A percentile compares a stretch with the other conserved stretches of the same genome.
Conservation (phyloP, 768 basidiomycete genomes). For the Scleroderma bovista region DNA sequence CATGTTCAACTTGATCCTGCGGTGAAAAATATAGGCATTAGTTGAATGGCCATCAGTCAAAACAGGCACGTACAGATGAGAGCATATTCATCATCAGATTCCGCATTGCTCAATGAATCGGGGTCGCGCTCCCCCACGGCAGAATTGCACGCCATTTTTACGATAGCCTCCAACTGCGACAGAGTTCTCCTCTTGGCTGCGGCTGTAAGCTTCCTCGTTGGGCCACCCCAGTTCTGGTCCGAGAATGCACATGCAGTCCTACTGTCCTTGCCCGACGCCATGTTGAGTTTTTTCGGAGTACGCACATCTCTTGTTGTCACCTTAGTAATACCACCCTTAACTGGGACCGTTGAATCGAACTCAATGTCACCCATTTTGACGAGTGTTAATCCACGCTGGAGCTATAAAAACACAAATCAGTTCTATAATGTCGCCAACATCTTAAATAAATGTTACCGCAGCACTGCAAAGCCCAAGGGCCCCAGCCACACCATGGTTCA, state of each 20-base stretch:
- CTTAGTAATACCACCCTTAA: neutral
- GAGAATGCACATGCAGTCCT: slow-evolving; percentile 2
- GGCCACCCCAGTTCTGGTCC: slow-evolving; percentile 2
- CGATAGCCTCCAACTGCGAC: neutral
- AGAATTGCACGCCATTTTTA: neutral
- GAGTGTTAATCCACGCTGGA: neutral
- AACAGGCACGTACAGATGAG: neutral
- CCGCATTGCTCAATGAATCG: neutral
- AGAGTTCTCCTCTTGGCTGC: neutral
- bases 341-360: neutral
- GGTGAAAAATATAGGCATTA: neutral
- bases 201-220: neutral
- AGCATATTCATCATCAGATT: neutral
- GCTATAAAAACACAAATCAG: neutral
- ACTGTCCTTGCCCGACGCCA: slow-evolving; percentile 4
- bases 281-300: neutral
- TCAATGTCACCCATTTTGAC: neutral
- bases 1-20: neutral
- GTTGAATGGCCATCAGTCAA: neutral
- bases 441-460: neutral
- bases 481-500: neutral
- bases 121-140: neutral
- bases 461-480: neutral
- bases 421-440: neutral
- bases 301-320: neutral